Conservation (phyloP, 179 eudicot species). For the Beta corolliflora region DNA sequence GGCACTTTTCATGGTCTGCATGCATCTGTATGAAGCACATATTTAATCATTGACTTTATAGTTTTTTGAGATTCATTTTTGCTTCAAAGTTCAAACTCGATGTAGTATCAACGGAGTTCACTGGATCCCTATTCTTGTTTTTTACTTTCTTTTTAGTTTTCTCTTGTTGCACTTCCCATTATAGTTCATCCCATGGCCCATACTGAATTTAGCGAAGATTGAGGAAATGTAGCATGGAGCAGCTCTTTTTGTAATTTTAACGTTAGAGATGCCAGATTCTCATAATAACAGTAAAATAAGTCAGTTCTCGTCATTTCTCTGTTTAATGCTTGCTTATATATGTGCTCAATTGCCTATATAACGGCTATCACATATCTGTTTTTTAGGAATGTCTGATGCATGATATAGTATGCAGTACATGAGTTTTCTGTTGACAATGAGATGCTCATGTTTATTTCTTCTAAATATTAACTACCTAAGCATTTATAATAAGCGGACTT, state of each 20-base stretch:
- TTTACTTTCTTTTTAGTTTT: not conserved
- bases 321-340: not conserved
- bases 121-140: not conserved
- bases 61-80: not conserved
- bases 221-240: not conserved
- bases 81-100: not conserved
- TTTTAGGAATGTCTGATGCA: not conserved
- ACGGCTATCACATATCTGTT: not conserved
- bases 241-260: not conserved
- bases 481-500: not conserved
- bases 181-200: not conserved
- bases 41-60: not conserved
- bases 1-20: not conserved
- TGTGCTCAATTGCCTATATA: not conserved
- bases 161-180: not conserved
- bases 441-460: not conserved
- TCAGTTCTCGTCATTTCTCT: not conserved
- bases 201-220: not conserved
- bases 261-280: not conserved
- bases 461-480: not conserved
- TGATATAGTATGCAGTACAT: not conserved
- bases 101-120: not conserved
- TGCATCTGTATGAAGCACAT: not conserved
- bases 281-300: not conserved
- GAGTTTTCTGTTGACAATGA: not conserved